Conservation (phyloP, 306 rosid species). For the Cucumis hystrix region DNA sequence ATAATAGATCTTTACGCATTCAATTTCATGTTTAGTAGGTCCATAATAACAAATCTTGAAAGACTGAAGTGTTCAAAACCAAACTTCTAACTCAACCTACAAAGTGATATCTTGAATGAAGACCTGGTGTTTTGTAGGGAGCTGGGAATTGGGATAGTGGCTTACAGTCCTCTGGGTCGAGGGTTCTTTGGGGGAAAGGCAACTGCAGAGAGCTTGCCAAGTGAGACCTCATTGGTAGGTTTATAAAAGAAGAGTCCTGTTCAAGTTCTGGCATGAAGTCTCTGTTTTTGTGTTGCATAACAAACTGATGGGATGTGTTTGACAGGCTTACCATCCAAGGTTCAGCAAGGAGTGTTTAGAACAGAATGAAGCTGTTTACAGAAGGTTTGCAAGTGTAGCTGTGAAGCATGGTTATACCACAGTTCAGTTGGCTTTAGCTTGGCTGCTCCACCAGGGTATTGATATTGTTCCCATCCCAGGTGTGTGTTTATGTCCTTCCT, state of each 20-base stretch:
- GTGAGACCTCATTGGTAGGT: constrained; percentile 28
- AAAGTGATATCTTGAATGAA: neutral
- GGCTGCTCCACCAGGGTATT: constrained; percentile 58
- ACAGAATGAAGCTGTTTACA: constrained; percentile 35
- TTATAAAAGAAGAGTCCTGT: neutral
- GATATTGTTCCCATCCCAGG: constrained; percentile 51
- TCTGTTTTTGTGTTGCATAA: neutral
- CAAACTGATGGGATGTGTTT: neutral
- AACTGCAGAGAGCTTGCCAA: constrained; percentile 31
- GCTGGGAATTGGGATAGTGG: constrained; percentile 68
- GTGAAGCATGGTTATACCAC: constrained; percentile 28
- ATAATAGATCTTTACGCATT: neutral
- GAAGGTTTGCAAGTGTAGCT: constrained; percentile 29
- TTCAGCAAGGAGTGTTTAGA: constrained; percentile 31
- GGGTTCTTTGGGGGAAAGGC: constrained; percentile 70
- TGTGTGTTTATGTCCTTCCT: neutral
- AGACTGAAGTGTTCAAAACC: neutral
- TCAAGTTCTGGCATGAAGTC: neutral
- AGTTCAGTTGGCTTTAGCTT: constrained; percentile 52
- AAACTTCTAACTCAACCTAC: neutral
- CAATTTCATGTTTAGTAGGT: neutral
- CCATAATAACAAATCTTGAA: neutral
- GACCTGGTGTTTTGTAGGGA: constrained; percentile 25
- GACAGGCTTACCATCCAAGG: constrained; percentile 36
- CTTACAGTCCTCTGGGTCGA: constrained; percentile 71